Percentiles rank a stretch among this genome's conserved stretches.
Evolutionary conservation across 805 yeast genomes (phyloP).

Genomic region (Wickerhamiella azyma): DNA sequence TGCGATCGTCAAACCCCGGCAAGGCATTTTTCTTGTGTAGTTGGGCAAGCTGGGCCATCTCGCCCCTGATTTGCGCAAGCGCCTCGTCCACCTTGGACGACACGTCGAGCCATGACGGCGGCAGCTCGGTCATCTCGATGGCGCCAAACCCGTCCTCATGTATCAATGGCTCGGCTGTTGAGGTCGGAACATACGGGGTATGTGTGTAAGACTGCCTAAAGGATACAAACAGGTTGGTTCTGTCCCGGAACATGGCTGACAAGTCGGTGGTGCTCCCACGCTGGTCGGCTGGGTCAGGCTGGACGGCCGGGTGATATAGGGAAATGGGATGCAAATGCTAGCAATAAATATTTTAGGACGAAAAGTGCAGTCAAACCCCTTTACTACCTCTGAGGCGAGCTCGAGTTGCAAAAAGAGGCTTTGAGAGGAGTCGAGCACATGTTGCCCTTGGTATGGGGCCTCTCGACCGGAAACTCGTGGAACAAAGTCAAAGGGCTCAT

Average conservation of each 20-base stretch:
- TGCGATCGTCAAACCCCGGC: slow-evolving; percentile 78
- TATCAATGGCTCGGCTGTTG: slow-evolving; percentile 51
- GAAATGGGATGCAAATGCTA: neutral
- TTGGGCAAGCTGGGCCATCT: slow-evolving; percentile 47
- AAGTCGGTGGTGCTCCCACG: neutral
- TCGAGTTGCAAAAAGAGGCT: too few species aligned
- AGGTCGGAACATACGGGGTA: slow-evolving; percentile 28
- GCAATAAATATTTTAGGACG: neutral
- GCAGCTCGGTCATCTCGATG: slow-evolving; percentile 51
- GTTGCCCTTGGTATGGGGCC: neutral
- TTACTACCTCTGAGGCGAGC: neutral
- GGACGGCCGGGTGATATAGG: too few species aligned
- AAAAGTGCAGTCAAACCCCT: too few species aligned
- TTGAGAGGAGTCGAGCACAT: neutral
- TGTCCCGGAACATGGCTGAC: slow-evolving; percentile 59
- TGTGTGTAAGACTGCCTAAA: slow-evolving; percentile 84
- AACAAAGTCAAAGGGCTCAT: neutral
- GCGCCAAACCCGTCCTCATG: slow-evolving; percentile 24
- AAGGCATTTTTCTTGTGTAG: slow-evolving; percentile 70
- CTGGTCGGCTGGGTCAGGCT: neutral
- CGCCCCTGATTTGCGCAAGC: slow-evolving; percentile 37
- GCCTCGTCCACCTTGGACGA: slow-evolving; percentile 57
- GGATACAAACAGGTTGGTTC: slow-evolving; percentile 83
- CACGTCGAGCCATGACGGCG: slow-evolving; percentile 68
- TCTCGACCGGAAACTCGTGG: neutral